Evolutionary conservation across 768 basidiomycete species (phyloP).

Genomic region (Xerocomus potaroensis): DNA sequence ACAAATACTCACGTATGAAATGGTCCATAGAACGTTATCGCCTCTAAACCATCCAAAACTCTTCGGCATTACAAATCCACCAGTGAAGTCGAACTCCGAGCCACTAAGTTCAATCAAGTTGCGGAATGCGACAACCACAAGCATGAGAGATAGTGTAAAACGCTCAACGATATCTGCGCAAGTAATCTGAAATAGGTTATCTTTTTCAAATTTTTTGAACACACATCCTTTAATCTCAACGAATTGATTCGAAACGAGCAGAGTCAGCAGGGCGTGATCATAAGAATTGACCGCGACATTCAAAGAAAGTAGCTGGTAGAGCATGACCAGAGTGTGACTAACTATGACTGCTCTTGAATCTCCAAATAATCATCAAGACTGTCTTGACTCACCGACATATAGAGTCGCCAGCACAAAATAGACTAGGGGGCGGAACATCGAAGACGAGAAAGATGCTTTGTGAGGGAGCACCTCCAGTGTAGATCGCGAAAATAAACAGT

Average conservation of each 20-base stretch:
- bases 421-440: constrained; percentile 72
- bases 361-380: not conserved
- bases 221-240: constrained; percentile 99
- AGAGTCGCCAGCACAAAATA: constrained; percentile 79
- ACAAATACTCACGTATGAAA: constrained; percentile 69
- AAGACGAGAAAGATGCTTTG: constrained; percentile 53
- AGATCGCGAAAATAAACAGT: constrained; percentile 92
- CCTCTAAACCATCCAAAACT: constrained; percentile 83
- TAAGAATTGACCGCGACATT: constrained; percentile 99
- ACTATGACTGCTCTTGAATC: constrained; percentile 41
- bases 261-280: constrained; percentile 89
- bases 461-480: constrained; percentile 74
- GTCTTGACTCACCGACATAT: constrained; percentile 65
- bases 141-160: constrained; percentile 89
- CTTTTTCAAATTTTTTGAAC: constrained; percentile 99
- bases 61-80: constrained; percentile 71
- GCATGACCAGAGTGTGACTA: constrained; percentile 87
- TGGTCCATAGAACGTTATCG: constrained; percentile 79
- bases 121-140: constrained; percentile 84
- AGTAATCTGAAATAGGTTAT: constrained; percentile 96
- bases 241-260: constrained; percentile 96
- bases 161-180: constrained; percentile 99
- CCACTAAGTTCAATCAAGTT: constrained; percentile 94
- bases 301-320: constrained; percentile 90
- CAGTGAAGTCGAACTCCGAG: constrained; percentile 73